Conservation (phyloP, 75 land plant genomes). For the Selaginella moellendorffii region DNA sequence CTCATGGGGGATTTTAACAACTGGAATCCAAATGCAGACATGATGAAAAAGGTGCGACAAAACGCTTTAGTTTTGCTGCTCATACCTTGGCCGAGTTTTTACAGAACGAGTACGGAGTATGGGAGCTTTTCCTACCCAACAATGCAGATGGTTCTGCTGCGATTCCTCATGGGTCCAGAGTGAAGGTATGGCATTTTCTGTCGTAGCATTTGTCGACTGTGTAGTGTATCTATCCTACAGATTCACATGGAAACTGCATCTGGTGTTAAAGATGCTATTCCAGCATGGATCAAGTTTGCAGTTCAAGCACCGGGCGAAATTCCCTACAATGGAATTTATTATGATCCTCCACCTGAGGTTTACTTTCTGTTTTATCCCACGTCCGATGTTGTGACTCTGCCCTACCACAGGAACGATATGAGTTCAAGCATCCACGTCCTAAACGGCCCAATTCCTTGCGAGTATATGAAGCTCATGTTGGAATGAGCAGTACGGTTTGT, state of each 20-base stretch:
- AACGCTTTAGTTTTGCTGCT: too few species aligned
- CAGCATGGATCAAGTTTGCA: slow-evolving; percentile 90
- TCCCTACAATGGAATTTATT: slow-evolving; percentile 83
- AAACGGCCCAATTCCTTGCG: slow-evolving; percentile 60
- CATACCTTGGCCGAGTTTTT: too few species aligned
- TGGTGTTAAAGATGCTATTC: slow-evolving; percentile 83
- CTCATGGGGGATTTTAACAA: slow-evolving; percentile 82
- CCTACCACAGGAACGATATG: slow-evolving; percentile 50
- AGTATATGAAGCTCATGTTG: slow-evolving; percentile 88
- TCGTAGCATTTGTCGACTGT: neutral
- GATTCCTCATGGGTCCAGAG: slow-evolving; percentile 82
- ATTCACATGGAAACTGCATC: slow-evolving; percentile 87
- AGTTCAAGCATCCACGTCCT: slow-evolving; percentile 71
- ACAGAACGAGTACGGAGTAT: slow-evolving; percentile 84
- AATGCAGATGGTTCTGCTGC: slow-evolving; percentile 89
- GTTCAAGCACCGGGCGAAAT: slow-evolving; percentile 92
- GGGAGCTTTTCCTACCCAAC: slow-evolving; percentile 88
- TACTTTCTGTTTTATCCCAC: neutral
- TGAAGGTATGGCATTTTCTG: slow-evolving; percentile 47
- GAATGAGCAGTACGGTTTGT: slow-evolving; percentile 83
- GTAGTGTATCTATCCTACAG: too few species aligned
- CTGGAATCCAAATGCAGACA: slow-evolving; percentile 88
- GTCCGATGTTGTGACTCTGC: neutral
- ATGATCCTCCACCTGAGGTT: slow-evolving; percentile 82
- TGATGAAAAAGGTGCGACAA: slow-evolving; percentile 74